A percentile compares a stretch with the other conserved stretches of the same genome.
phyloP scores from a whole-genome alignment of 2,329 filamentous ascomycete genomes.

The Colletotrichum sp. region DNA sequence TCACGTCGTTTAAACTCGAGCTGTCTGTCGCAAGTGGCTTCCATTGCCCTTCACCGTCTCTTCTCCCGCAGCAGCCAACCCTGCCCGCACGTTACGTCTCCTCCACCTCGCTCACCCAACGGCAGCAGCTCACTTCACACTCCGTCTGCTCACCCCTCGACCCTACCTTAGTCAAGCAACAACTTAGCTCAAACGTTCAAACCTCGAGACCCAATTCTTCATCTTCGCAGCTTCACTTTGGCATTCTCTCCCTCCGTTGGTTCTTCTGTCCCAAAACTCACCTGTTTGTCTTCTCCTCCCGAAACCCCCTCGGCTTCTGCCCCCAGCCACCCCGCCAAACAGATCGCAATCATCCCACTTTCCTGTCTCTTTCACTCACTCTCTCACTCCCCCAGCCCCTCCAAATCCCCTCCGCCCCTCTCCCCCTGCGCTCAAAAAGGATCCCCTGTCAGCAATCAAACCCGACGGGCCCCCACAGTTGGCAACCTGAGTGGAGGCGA shows the following conservation, averaged over 20 bases:
- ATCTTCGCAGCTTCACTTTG: neutral
- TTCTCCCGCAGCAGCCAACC: neutral
- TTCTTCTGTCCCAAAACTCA: neutral
- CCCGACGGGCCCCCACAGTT: neutral
- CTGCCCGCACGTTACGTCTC: neutral
- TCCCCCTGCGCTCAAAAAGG: neutral
- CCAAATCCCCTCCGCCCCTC: neutral
- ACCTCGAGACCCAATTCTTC: neutral
- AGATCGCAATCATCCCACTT: neutral
- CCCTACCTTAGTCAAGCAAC: neutral
- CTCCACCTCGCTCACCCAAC: neutral
- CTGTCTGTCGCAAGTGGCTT: neutral
- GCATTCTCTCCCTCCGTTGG: neutral
- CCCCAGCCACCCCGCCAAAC: slow-evolving; percentile 12
- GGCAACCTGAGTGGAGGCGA: neutral
- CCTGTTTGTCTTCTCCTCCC: neutral
- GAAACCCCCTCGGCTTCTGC: neutral
- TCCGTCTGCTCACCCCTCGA: neutral
- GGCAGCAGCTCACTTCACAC: neutral
- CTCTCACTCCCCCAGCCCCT: neutral
- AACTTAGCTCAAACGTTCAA: neutral
- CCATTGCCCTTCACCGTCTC: neutral
- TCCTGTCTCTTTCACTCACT: neutral
- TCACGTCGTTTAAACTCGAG: neutral
- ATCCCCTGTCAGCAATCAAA: neutral